A percentile compares a stretch with the other conserved stretches of the same genome.
These are phyloP conservation scores for Cotoneaster glaucophyllus DNA, from an alignment of 306 rosid genomes.

Conservation along the genomic window DNA sequence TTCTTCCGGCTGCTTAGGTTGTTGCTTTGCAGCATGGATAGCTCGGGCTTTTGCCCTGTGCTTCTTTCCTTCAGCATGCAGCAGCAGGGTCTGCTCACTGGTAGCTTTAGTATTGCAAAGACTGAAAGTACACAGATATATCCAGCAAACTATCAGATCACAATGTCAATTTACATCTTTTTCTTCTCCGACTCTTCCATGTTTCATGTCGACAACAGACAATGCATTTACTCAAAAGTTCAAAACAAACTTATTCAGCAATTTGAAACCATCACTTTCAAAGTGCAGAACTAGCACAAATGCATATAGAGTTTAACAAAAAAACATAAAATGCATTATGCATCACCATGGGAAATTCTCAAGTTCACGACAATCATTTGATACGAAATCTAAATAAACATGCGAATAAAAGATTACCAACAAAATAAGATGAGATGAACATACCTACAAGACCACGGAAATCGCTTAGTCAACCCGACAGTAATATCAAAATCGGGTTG, in stretches of 20 bases:
- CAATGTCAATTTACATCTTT: not conserved
- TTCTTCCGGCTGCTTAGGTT: constrained; percentile 31
- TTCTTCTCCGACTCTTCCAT: not conserved
- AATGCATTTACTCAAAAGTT: constrained; percentile 5
- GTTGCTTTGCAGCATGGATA: constrained; percentile 55
- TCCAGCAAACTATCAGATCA: constrained; percentile 5
- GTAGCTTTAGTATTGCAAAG: constrained; percentile 84
- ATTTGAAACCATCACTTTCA: not conserved
- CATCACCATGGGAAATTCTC: not conserved
- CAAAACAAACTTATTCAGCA: not conserved
- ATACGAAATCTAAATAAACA: not conserved
- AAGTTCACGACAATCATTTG: too few species aligned
- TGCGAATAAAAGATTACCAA: not conserved
- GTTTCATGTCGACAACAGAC: not conserved
- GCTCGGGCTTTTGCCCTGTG: constrained; percentile 83
- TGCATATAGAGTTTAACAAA: not conserved
- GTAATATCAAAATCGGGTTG: constrained; percentile 62
- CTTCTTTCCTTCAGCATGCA: constrained; percentile 98
- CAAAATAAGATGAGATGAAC: not conserved
- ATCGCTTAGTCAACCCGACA: constrained; percentile 81
- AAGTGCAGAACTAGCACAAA: not conserved
- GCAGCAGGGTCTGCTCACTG: constrained; percentile 78
- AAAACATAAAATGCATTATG: not conserved
- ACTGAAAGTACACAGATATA: constrained; percentile 40
- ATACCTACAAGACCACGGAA: constrained; percentile 96